phyloP scores from a whole-genome alignment of 164 flowering plant species.

The Macadamia integrifolia region DNA sequence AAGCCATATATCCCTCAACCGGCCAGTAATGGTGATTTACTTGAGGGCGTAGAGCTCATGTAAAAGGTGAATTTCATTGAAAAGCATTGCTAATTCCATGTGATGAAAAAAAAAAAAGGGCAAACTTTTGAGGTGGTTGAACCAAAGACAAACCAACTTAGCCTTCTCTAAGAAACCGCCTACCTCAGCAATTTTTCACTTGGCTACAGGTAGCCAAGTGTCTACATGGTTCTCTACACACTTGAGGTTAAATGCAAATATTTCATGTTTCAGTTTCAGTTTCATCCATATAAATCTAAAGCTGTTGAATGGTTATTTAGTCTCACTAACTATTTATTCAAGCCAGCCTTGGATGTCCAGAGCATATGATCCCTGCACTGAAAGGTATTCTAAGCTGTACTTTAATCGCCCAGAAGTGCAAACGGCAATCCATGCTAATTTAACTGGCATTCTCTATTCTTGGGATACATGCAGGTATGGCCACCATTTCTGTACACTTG shows the following conservation, averaged over 20 bases:
- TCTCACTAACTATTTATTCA: conserved; percentile 8
- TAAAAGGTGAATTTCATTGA: not conserved
- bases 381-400: conserved; percentile 62
- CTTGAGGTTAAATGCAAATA: not conserved
- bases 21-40: not conserved
- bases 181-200: not conserved
- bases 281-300: not conserved
- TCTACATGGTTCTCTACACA: not conserved
- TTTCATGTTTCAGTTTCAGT: not conserved
- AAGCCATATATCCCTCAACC: not conserved
- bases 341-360: conserved; percentile 92
- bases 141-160: not conserved
- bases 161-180: not conserved
- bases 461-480: conserved; percentile 91
- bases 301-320: not conserved
- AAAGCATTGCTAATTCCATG: not conserved
- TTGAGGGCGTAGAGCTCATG: not conserved
- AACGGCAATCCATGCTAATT: conserved; percentile 82
- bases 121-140: not conserved
- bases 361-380: conserved; percentile 97
- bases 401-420: conserved; percentile 89
- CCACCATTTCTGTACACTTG: not conserved
- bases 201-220: not conserved
- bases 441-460: conserved; percentile 59
- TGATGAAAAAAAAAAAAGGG: not conserved